Conservation (phyloP, 1,139 yeast genomes). For the Lodderomyces oxycetoniae region DNA sequence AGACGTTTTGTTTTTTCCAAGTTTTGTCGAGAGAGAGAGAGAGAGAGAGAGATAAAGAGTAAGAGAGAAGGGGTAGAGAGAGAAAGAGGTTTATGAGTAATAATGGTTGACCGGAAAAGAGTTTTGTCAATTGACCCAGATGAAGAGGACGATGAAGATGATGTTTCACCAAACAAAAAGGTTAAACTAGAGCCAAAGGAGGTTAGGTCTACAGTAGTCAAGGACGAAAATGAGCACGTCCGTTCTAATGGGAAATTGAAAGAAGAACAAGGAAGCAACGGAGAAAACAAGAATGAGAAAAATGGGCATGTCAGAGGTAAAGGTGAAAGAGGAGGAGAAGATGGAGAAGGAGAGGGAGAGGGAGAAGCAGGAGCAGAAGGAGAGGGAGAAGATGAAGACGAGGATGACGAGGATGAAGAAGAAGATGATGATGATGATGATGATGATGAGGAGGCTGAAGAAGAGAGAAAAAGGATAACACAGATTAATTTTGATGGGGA, state of each 20-base stretch:
- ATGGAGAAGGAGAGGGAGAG: conserved; percentile 19
- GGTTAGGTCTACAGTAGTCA: conserved; percentile 4
- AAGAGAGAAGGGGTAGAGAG: too few species aligned
- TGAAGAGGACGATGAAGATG: conserved; percentile 36
- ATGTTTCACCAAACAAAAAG: conserved; percentile 33
- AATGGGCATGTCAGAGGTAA: conserved; percentile 19
- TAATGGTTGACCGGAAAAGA: conserved; percentile 34
- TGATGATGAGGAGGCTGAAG: conserved; percentile 47
- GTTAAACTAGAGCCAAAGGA: conserved; percentile 17
- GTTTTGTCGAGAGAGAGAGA: too few species aligned
- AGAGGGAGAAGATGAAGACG: conserved; percentile 11
- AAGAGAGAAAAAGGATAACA: conserved; percentile 49
- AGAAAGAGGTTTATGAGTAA: too few species aligned
- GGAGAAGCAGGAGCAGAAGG: conserved; percentile 10
- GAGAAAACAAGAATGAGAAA: conserved; percentile 7
- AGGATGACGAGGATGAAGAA: conserved; percentile 20
- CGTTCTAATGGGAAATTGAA: conserved; percentile 1
- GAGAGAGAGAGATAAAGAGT: too few species aligned
- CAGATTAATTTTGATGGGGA: conserved; percentile 61
- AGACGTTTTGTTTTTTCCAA: too few species aligned
- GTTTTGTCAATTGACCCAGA: conserved; percentile 23
- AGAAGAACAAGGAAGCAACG: conserved; percentile 10
- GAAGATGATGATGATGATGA: conserved; percentile 34
- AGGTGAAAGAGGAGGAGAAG: conserved; percentile 26
- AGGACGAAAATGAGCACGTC: conserved; percentile 12